phyloP scores from a whole-genome alignment of 1,284 basidiomycete species.

The Heterobasidion annosum region DNA sequence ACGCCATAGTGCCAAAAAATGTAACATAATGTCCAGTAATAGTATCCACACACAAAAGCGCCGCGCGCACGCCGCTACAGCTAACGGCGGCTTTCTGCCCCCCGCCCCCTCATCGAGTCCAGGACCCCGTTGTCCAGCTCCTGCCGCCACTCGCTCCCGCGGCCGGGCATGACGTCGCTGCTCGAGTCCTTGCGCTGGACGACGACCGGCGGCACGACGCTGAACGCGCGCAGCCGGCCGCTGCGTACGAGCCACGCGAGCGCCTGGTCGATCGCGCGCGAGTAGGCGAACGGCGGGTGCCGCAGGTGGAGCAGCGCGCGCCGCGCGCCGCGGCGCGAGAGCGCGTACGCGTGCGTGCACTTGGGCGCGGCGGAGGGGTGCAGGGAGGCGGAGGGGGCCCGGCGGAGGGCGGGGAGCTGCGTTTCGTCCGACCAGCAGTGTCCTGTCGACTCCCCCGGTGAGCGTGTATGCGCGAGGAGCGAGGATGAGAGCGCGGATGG shows the following conservation, averaged over 20 bases:
- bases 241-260: slow-evolving; percentile 58
- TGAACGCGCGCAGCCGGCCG: slow-evolving; percentile 45
- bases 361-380: slow-evolving; percentile 53
- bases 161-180: slow-evolving; percentile 43
- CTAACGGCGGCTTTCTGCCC: too few species aligned
- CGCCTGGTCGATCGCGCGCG: slow-evolving; percentile 69
- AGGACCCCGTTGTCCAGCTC: slow-evolving; percentile 35
- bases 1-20: too few species aligned
- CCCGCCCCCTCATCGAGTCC: background rate
- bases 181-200: slow-evolving; percentile 46
- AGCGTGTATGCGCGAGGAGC: too few species aligned
- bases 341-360: slow-evolving; percentile 62
- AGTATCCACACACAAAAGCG: background rate
- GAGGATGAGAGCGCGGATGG: background rate
- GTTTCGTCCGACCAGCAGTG: slow-evolving; percentile 70
- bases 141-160: slow-evolving; percentile 50
- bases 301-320: slow-evolving; percentile 44
- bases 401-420: slow-evolving; percentile 18
- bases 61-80: too few species aligned
- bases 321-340: slow-evolving; percentile 45
- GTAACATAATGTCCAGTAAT: too few species aligned
- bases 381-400: slow-evolving; percentile 14
- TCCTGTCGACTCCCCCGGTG: slow-evolving; percentile 26
- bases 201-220: slow-evolving; percentile 55
- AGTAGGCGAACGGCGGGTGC: slow-evolving; percentile 63